These are phyloP conservation scores for Neoboletus brunneissimus DNA, from an alignment of 768 basidiomycete species.

Conservation along the genomic window DNA sequence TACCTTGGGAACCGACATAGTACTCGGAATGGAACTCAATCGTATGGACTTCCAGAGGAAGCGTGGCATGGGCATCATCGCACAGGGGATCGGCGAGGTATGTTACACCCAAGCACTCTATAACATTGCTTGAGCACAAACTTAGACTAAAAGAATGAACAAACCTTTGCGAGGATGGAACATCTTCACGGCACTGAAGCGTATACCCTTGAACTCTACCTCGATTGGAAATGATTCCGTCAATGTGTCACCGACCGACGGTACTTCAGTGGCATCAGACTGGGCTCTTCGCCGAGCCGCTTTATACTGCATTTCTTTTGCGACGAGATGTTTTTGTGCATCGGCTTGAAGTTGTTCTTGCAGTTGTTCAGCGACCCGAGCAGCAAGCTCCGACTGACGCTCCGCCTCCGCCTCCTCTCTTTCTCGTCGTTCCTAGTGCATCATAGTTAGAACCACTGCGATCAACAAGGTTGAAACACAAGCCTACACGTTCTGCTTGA, in stretches of 20 bases:
- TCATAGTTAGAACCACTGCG: not conserved
- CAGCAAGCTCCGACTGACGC: constrained; percentile 47
- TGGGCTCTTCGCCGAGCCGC: constrained; percentile 58
- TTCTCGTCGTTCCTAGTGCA: constrained; percentile 47
- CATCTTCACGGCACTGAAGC: constrained; percentile 63
- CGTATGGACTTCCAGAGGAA: constrained; percentile 66
- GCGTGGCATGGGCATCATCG: constrained; percentile 55
- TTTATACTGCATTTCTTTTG: constrained; percentile 50
- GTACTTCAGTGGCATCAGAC: constrained; percentile 69
- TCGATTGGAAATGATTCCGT: constrained; percentile 60
- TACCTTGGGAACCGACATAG: constrained; percentile 65
- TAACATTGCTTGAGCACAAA: not conserved
- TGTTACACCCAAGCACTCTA: constrained; percentile 62
- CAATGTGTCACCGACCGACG: constrained; percentile 45
- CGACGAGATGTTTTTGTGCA: constrained; percentile 47
- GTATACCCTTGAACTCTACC: constrained; percentile 55
- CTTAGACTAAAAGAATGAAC: constrained; percentile 12
- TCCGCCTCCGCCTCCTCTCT: constrained; percentile 57
- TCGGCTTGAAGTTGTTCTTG: constrained; percentile 68
- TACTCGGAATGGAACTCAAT: constrained; percentile 67
- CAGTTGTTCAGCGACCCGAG: constrained; percentile 54
- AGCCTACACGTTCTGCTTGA: constrained; percentile 62
- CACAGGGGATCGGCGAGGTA: constrained; percentile 76
- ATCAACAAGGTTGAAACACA: not conserved
- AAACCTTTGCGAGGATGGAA: constrained; percentile 70